These are phyloP conservation scores for Coemansia asiatica DNA, from an alignment of 192 early-diverging fungal species.

Conservation along the genomic window DNA sequence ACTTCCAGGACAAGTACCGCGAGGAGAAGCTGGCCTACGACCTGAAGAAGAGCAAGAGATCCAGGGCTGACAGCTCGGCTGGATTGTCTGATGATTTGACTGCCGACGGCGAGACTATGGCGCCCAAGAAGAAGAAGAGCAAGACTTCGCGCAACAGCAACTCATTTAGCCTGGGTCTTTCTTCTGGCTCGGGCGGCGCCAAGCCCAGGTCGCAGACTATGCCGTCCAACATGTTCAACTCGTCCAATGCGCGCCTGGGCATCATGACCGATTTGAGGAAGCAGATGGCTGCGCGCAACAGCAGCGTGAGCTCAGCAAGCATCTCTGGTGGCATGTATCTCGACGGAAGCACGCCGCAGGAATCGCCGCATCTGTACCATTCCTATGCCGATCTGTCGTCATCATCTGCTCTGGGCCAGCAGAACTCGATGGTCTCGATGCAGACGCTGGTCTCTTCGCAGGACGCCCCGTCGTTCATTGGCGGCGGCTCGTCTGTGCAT, in stretches of 20 bases:
- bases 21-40: slow-evolving; percentile 44
- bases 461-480: background rate
- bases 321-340: slow-evolving; percentile 12
- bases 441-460: slow-evolving; percentile 17
- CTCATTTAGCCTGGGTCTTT: slow-evolving; percentile 4
- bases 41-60: slow-evolving; percentile 34
- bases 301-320: background rate
- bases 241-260: slow-evolving; percentile 17
- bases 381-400: slow-evolving; percentile 18
- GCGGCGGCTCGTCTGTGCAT: slow-evolving; percentile 7
- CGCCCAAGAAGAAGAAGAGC: slow-evolving; percentile 13
- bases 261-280: slow-evolving; percentile 37
- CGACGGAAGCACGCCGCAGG: slow-evolving; percentile 29
- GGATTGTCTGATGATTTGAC: background rate
- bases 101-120: background rate
- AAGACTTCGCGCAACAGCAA: slow-evolving; percentile 14
- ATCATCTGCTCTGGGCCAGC: background rate
- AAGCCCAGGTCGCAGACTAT: slow-evolving; percentile 48
- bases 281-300: slow-evolving; percentile 34
- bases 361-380: slow-evolving; percentile 23
- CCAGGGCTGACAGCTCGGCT: slow-evolving; percentile 9
- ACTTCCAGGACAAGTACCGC: slow-evolving; percentile 32
- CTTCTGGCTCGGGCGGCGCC: background rate
- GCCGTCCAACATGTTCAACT: slow-evolving; percentile 22
- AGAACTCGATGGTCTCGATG: slow-evolving; percentile 20